Conservation (phyloP, 345 rosid species). For the Rhodamnia argentea region DNA sequence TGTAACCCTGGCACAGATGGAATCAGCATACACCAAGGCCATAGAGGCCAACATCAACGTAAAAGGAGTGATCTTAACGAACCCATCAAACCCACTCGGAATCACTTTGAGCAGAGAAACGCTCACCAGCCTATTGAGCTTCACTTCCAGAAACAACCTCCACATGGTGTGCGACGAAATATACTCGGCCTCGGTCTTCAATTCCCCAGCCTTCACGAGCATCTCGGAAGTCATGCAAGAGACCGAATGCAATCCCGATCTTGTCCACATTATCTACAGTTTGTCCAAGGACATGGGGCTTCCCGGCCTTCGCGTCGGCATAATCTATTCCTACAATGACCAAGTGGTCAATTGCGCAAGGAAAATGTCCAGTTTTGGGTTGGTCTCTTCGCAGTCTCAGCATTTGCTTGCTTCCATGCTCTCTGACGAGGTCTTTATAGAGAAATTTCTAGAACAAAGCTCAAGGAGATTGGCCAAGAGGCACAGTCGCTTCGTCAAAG, state of each 20-base stretch:
- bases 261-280: slow-evolving; percentile 70
- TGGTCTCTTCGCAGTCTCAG: slow-evolving; percentile 74
- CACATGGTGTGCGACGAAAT: slow-evolving; percentile 83
- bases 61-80: slow-evolving; percentile 67
- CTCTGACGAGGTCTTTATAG: slow-evolving; percentile 49
- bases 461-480: slow-evolving; percentile 41
- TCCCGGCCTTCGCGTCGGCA: slow-evolving; percentile 79
- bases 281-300: slow-evolving; percentile 92
- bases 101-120: slow-evolving; percentile 43
- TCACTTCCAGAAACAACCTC: slow-evolving; percentile 42
- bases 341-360: slow-evolving; percentile 45
- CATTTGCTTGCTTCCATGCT: slow-evolving; percentile 61
- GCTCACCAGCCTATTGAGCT: slow-evolving; percentile 30
- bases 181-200: slow-evolving; percentile 61
- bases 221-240: slow-evolving; percentile 51
- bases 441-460: slow-evolving; percentile 34
- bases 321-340: slow-evolving; percentile 72
- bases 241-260: slow-evolving; percentile 30
- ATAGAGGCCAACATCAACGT: slow-evolving; percentile 30
- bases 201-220: slow-evolving; percentile 44
- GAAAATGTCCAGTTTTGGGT: slow-evolving; percentile 84
- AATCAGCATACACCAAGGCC: slow-evolving; percentile 47
- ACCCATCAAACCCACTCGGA: slow-evolving; percentile 91
- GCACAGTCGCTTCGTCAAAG: slow-evolving; percentile 27
- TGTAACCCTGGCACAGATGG: slow-evolving; percentile 39